Evolutionary conservation across 1,284 basidiomycete genomes (phyloP).

Genomic region (Tylopilus sp.): DNA sequence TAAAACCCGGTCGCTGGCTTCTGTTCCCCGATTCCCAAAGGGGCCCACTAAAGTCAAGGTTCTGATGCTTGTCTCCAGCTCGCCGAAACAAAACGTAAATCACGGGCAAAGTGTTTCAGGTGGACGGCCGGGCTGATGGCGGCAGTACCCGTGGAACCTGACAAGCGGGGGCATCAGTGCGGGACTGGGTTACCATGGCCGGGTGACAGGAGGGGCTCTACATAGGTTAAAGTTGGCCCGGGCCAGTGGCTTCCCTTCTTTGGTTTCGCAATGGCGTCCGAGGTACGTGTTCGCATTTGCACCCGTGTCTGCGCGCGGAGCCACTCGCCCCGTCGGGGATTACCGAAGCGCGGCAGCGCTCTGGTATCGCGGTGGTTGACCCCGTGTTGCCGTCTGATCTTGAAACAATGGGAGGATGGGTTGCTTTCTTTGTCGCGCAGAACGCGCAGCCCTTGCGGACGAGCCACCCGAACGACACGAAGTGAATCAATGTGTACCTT

Average conservation of each 20-base stretch:
- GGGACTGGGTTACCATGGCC: not conserved
- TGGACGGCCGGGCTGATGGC: constrained; percentile 1
- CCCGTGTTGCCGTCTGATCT: not conserved
- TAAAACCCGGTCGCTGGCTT: not conserved
- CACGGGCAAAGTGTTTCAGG: constrained; percentile 11
- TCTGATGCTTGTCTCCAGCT: not conserved
- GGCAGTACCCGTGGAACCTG: not conserved
- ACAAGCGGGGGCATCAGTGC: not conserved
- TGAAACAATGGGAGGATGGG: not conserved
- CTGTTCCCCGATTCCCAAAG: constrained; percentile 3
- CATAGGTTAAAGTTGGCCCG: constrained; percentile 10
- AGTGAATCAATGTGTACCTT: not conserved
- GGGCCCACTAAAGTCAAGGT: not conserved
- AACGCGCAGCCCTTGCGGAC: constrained; percentile 2
- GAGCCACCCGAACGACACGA: not conserved
- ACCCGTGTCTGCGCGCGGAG: not conserved
- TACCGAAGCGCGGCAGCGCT: not conserved
- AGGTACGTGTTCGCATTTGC: not conserved
- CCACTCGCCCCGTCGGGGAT: not conserved
- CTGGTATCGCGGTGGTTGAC: not conserved
- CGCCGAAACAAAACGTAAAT: constrained; percentile 19
- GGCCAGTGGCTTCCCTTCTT: not conserved
- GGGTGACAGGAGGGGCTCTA: constrained; percentile 5
- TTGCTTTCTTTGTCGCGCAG: not conserved
- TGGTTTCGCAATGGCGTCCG: not conserved